These are phyloP conservation scores for Diaporthe nobilis DNA, from an alignment of 2,329 filamentous ascomycete genomes.

Conservation along the genomic window DNA sequence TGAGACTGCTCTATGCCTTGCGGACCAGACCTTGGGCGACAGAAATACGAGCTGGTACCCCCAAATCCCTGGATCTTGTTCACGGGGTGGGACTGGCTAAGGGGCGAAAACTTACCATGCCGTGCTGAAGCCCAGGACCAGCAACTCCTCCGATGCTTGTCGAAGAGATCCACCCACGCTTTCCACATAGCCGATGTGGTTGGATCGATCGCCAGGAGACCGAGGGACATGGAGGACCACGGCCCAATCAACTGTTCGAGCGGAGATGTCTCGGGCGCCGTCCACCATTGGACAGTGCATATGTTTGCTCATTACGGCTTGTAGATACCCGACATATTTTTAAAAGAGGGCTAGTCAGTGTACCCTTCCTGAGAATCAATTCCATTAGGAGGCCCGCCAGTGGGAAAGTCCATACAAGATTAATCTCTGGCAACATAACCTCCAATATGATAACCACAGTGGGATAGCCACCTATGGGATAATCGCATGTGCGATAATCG, in stretches of 20 bases:
- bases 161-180: neutral
- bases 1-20: neutral
- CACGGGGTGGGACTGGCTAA: neutral
- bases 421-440: neutral
- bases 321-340: neutral
- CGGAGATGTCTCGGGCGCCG: neutral
- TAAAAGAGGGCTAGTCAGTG: neutral
- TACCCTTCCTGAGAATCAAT: too few species aligned
- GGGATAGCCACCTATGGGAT: too few species aligned
- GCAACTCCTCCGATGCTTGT: neutral
- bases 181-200: neutral
- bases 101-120: neutral
- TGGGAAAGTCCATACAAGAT: neutral
- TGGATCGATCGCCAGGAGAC: neutral
- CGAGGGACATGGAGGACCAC: neutral
- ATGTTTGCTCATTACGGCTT: neutral
- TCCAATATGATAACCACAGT: neutral
- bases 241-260: neutral
- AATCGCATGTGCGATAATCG: too few species aligned
- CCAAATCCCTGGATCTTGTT: too few species aligned
- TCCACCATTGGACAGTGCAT: neutral
- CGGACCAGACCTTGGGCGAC: neutral
- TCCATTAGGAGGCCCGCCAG: neutral
- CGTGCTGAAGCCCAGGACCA: neutral
- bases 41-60: neutral